Evolutionary conservation across 177 flowering plant genomes (phyloP).

Genomic region (Vitis hybrid): DNA sequence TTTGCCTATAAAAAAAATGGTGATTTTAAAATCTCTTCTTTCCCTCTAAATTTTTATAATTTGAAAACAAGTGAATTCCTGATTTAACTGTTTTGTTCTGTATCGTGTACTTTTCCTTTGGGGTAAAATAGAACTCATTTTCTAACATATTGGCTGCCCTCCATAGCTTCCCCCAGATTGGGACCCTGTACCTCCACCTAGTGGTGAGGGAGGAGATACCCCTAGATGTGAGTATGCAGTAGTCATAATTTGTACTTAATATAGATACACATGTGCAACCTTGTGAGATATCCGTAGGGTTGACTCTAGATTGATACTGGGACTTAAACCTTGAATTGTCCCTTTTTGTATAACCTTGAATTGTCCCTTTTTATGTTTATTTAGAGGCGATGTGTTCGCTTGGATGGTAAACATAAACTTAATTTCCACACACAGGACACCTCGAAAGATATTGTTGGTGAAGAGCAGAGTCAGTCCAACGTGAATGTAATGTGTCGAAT

Average conservation of each 20-base stretch:
- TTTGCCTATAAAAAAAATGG: too few species aligned
- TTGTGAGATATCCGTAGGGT: background rate
- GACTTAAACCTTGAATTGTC: background rate
- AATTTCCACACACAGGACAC: constrained; percentile 30
- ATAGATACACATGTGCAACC: background rate
- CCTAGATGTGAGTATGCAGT: too few species aligned
- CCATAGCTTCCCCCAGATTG: background rate
- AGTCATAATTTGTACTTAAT: background rate
- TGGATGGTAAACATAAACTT: background rate
- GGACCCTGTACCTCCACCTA: too few species aligned
- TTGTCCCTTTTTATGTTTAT: background rate
- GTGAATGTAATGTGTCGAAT: constrained; percentile 78
- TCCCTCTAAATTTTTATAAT: too few species aligned
- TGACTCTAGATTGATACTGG: background rate
- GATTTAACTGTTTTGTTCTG: too few species aligned
- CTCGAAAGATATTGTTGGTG: constrained; percentile 35
- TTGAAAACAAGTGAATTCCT: too few species aligned
- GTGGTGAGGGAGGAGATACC: too few species aligned
- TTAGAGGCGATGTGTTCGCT: background rate
- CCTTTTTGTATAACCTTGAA: too few species aligned
- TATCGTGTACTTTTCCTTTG: too few species aligned
- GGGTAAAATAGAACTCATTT: background rate
- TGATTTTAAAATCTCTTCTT: too few species aligned
- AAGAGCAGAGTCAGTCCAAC: constrained; percentile 50
- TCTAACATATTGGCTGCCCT: background rate